Base-by-base conservation (phyloP, 306 rosid genomes). In the Pterocarpus santalinus region DNA sequence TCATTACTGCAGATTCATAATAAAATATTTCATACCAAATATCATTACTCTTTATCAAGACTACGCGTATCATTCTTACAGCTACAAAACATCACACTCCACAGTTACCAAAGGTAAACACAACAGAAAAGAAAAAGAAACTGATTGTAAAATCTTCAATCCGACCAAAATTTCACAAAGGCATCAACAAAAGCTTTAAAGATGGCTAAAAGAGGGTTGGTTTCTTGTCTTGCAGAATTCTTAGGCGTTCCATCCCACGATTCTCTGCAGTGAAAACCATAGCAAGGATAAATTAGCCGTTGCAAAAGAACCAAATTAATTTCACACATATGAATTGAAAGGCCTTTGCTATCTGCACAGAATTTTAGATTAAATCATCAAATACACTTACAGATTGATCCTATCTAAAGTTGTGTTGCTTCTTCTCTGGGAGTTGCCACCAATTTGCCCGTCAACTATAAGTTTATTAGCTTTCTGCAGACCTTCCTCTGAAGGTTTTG, bases 371-470 rank as follows among this genome's bases (percentile, higher is more conserved):
- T 39, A 66, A 65, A 36, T 56, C 77, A 71, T 66, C 47, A 60
- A 75, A 78, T 68, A 58, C 73, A 80, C 98, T 93, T 86, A 96
- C 99, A 96, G 88, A 72, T 92, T 90, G 62, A 92, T 92, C 92
- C 99, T 88, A 74, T 93, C 91, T 67, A 94, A 83, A 61, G 98
- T 90, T 43, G 91, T 84, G 68, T 76, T 89, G 86, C 72, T 85
- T 89, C 84, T 94, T 72, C 85, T 77, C 75, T 80, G 84, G 84
- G 86, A 81, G 70, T 76, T 86, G 81, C 85, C 74, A 55, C 72
- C 70, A 66, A 57, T 83, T 72, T 72, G 88, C 53, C 46, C 82
- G 62, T 81, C 84, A 81, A 57, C 82, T 78, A 73, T 76, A 56
- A 81, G 83, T 76, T 84, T 82, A 39, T 73, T 82, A 68, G 38